phyloP scores from a whole-genome alignment of 805 yeast genomes.

The Ogataea salicorniae region DNA sequence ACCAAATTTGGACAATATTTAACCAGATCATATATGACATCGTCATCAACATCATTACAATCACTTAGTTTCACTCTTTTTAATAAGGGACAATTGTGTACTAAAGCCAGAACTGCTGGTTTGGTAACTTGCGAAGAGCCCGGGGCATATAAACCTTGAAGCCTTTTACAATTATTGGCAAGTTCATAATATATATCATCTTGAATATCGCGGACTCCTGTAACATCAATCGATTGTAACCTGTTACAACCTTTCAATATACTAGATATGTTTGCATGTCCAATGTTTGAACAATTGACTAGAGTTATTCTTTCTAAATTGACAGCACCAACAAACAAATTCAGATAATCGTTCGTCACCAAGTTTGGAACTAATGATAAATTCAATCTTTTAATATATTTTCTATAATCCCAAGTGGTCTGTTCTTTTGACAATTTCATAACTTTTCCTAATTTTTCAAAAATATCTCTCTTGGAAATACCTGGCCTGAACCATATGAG shows the following conservation, averaged over 20 bases:
- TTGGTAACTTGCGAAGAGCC: conserved; percentile 72
- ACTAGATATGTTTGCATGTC: conserved; percentile 54
- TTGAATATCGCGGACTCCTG: conserved; percentile 65
- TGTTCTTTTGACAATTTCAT: conserved; percentile 42
- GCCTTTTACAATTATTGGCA: conserved; percentile 63
- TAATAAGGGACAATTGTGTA: conserved; percentile 62
- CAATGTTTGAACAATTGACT: conserved; percentile 67
- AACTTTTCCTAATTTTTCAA: conserved; percentile 50
- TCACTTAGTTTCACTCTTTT: conserved; percentile 81
- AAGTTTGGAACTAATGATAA: conserved; percentile 65
- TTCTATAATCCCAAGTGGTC: conserved; percentile 63
- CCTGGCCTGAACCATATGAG: conserved; percentile 85
- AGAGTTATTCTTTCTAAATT: conserved; percentile 82
- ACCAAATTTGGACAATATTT: conserved; percentile 74
- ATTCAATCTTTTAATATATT: conserved; percentile 72
- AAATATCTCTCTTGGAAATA: conserved; percentile 45
- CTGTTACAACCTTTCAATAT: conserved; percentile 61
- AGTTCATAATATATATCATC: conserved; percentile 68
- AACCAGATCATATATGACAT: conserved; percentile 53
- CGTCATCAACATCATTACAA: conserved; percentile 61
- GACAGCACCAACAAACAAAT: conserved; percentile 59
- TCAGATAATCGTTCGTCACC: conserved; percentile 60
- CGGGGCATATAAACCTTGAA: conserved; percentile 89
- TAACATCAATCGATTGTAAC: conserved; percentile 81
- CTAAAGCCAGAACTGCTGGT: conserved; percentile 52